Evolutionary conservation across 2,329 filamentous ascomycete species (phyloP).

Genomic region (Curvularia eragrostidis): DNA sequence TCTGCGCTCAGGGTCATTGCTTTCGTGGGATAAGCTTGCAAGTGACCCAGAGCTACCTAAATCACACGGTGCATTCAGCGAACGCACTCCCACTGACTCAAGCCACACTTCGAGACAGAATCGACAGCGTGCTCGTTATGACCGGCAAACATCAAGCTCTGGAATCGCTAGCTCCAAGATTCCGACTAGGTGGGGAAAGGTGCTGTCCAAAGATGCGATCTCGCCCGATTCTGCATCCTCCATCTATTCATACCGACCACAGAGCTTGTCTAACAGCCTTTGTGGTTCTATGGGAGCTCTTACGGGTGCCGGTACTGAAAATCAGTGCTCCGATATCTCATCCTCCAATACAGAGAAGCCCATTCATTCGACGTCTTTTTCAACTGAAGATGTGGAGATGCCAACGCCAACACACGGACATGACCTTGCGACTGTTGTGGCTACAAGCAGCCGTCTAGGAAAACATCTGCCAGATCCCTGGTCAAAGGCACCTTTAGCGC

Average conservation of each 20-base stretch:
- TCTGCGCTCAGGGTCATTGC: conserved; percentile 52
- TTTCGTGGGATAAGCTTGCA: conserved; percentile 46
- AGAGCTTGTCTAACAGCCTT: conserved; percentile 46
- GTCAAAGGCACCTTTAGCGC: conserved; percentile 14
- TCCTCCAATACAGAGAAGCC: conserved; percentile 17
- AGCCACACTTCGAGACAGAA: conserved; percentile 24
- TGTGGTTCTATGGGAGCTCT: conserved; percentile 34
- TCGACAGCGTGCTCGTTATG: conserved; percentile 24
- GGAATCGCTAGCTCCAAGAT: conserved; percentile 48
- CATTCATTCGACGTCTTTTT: conserved; percentile 32
- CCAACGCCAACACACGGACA: conserved; percentile 26
- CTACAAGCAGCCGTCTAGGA: not conserved
- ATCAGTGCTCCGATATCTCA: conserved; percentile 18
- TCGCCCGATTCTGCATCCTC: conserved; percentile 44
- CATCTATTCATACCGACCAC: conserved; percentile 50
- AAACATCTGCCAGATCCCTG: conserved; percentile 10
- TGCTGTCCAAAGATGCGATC: conserved; percentile 28
- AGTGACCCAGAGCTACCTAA: conserved; percentile 29
- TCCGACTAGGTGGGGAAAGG: conserved; percentile 49
- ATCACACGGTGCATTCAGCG: conserved; percentile 19
- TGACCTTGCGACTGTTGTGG: conserved; percentile 16
- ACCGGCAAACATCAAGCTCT: conserved; percentile 45
- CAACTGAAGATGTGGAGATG: conserved; percentile 33
- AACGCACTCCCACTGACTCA: conserved; percentile 30
- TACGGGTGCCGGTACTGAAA: conserved; percentile 11